Percentiles rank a stretch among this genome's conserved stretches.
Conservation (phyloP, 495 filamentous ascomycete species). For the Saxophila tyrrhenica region DNA sequence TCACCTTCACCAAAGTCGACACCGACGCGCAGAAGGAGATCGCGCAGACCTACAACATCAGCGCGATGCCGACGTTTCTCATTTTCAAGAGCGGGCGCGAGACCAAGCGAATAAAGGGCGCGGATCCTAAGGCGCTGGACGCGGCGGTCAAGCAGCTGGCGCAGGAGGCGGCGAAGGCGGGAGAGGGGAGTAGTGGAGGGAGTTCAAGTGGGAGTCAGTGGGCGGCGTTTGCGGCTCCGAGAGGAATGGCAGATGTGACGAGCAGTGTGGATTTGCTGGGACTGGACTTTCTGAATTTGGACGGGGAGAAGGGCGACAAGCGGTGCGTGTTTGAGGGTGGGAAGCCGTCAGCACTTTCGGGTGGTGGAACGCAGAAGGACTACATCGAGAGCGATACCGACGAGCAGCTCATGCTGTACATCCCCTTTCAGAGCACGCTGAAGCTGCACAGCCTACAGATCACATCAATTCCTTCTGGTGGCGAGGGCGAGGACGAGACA, state of each 20-base stretch:
- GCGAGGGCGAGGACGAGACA: constrained; percentile 29
- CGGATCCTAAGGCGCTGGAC: constrained; percentile 56
- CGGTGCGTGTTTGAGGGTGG: constrained; percentile 57
- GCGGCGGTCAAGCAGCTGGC: constrained; percentile 61
- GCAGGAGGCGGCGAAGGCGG: constrained; percentile 40
- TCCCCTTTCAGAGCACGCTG: constrained; percentile 77
- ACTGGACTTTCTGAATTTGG: constrained; percentile 76
- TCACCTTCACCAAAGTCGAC: constrained; percentile 82
- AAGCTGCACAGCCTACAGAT: constrained; percentile 88
- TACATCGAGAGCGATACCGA: constrained; percentile 99
- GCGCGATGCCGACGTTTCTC: constrained; percentile 79
- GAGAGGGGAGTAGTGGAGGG: constrained; percentile 35
- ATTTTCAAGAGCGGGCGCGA: constrained; percentile 67
- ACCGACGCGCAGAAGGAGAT: constrained; percentile 65
- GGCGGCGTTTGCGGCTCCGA: constrained; percentile 62
- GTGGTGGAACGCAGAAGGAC: constrained; percentile 42
- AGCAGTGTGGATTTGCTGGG: constrained; percentile 66
- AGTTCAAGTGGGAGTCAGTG: constrained; percentile 37
- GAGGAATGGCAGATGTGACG: constrained; percentile 74
- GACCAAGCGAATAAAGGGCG: constrained; percentile 60
- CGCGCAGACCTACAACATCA: constrained; percentile 57
- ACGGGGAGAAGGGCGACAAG: constrained; percentile 55
- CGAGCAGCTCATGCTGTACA: constrained; percentile 88
- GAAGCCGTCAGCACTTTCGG: constrained; percentile 54
- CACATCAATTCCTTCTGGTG: constrained; percentile 69